Evolutionary conservation across 306 rosid genomes (phyloP).

Genomic region (Leucaena leucocephala): DNA sequence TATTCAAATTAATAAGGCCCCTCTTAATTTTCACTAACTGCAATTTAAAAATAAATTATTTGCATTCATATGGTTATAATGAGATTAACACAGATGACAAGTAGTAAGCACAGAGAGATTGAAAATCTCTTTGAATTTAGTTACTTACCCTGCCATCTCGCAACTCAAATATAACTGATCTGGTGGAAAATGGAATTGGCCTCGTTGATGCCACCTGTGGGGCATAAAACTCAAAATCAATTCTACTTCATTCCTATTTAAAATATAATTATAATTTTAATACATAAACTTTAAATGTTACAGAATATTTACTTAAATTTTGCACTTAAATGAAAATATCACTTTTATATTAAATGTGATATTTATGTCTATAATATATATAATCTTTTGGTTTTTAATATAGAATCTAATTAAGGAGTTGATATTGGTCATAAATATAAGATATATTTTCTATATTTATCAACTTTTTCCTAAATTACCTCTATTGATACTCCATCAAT

Average conservation of each 20-base stretch:
- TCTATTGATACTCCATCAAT: no score
- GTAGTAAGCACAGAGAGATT: background rate
- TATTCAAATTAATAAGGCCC: background rate
- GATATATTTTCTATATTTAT: no score
- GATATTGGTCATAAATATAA: no score
- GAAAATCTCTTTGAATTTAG: conserved; percentile 21
- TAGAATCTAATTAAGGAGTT: no score
- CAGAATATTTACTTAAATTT: background rate
- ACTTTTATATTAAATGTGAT: no score
- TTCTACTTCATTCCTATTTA: background rate
- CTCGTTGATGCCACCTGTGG: conserved; percentile 77
- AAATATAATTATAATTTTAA: no score
- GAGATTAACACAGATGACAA: background rate
- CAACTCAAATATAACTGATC: conserved; percentile 78
- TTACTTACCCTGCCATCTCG: conserved; percentile 89
- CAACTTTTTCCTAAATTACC: no score
- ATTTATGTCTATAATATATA: no score
- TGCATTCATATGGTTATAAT: background rate
- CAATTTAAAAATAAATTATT: background rate
- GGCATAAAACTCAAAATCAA: conserved; percentile 37
- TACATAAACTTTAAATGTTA: background rate
- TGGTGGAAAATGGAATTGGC: conserved; percentile 79
- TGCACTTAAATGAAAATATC: background rate
- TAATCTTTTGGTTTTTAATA: no score
- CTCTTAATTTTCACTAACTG: background rate